These are phyloP conservation scores for Viscum album DNA, from an alignment of 177 flowering plant species.

Conservation along the genomic window DNA sequence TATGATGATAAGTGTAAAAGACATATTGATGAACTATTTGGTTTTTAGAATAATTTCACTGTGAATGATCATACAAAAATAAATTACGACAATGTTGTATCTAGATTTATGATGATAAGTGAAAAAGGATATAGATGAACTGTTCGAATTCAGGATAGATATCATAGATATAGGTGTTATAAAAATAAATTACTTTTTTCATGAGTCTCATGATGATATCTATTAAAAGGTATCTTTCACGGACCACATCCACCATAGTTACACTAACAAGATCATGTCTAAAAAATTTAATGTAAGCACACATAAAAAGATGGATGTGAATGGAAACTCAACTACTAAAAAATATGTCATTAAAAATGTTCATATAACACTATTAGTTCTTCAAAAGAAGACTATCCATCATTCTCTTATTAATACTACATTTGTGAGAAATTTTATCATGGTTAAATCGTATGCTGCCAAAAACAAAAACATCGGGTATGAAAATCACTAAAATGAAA, in stretches of 20 bases:
- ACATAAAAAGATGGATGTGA: too few relatives aligned
- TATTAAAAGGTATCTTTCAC: conserved; percentile 85
- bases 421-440: conserved; percentile 86
- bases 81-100: too few relatives aligned
- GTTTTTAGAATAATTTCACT: neutral
- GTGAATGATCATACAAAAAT: too few relatives aligned
- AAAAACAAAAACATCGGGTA: conserved; percentile 16
- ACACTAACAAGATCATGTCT: conserved; percentile 38
- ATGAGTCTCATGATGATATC: too few relatives aligned
- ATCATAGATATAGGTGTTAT: too few relatives aligned
- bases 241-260: conserved; percentile 98
- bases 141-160: too few relatives aligned
- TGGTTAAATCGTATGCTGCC: conserved; percentile 52
- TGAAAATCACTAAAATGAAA: too few relatives aligned
- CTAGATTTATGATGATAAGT: too few relatives aligned
- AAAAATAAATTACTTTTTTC: too few relatives aligned
- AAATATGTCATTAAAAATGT: too few relatives aligned
- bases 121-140: too few relatives aligned
- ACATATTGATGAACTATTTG: neutral
- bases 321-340: too few relatives aligned
- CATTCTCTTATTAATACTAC: conserved; percentile 96
- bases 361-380: conserved; percentile 53
- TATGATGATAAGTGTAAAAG: neutral
- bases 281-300: conserved; percentile 1
- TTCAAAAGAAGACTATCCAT: conserved; percentile 98